Percentiles rank a stretch among this genome's conserved stretches.
Conservation (phyloP, 1,284 basidiomycete genomes). For the Flammula alnicola region DNA sequence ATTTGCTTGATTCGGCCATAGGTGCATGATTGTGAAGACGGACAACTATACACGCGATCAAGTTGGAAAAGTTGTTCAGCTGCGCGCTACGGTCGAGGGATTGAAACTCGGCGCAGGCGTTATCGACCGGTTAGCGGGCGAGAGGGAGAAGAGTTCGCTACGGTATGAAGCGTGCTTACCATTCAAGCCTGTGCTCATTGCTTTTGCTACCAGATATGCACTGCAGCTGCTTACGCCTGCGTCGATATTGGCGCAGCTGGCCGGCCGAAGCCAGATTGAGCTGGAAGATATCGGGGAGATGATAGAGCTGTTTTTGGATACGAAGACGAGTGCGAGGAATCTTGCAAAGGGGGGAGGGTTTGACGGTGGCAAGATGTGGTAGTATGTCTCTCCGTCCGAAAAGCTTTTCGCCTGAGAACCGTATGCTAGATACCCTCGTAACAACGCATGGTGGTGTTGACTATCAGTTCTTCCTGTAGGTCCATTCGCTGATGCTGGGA, state of each 20-base stretch:
- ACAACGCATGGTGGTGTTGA: no score
- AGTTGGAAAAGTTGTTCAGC: slow-evolving; percentile 85
- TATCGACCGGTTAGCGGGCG: slow-evolving; percentile 81
- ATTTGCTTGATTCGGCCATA: slow-evolving; percentile 31
- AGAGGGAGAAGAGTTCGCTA: slow-evolving; percentile 85
- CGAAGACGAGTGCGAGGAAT: slow-evolving; percentile 82
- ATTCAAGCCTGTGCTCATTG: slow-evolving; percentile 1
- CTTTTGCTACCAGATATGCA: slow-evolving; percentile 67
- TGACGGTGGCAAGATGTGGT: no score
- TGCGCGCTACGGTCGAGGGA: slow-evolving; percentile 88
- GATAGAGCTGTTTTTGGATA: slow-evolving; percentile 93
- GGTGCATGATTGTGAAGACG: slow-evolving; percentile 96
- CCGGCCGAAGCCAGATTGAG: slow-evolving; percentile 81
- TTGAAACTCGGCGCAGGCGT: slow-evolving; percentile 80
- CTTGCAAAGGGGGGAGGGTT: no score
- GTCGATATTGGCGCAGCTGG: slow-evolving; percentile 80
- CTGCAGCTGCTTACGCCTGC: slow-evolving; percentile 92
- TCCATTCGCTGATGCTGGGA: no score
- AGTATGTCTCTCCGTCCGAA: no score
- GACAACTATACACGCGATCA: slow-evolving; percentile 85
- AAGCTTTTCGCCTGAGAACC: no score
- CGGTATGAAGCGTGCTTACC: slow-evolving; percentile 52
- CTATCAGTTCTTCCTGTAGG: no score
- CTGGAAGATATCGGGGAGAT: slow-evolving; percentile 90
- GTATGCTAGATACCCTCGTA: no score